phyloP scores from a whole-genome alignment of 1,284 basidiomycete genomes.

The Ustilago lituana region DNA sequence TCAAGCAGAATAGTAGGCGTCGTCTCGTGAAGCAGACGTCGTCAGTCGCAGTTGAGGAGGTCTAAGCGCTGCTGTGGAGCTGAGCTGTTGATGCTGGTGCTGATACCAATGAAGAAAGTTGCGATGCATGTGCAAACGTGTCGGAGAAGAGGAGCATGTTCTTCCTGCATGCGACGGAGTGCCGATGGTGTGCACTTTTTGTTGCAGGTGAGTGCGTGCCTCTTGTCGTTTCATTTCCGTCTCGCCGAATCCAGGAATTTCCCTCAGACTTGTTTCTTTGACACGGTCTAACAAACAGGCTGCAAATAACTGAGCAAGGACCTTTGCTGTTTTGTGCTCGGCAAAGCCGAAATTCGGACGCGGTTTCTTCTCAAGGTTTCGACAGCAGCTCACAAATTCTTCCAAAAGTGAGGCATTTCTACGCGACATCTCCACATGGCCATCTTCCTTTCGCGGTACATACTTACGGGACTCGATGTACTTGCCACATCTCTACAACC shows the following conservation, averaged over 20 bases:
- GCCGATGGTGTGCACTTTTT: not conserved
- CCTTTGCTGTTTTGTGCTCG: constrained; percentile 2
- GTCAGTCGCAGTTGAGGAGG: too few relatives aligned
- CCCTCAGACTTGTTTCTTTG: not conserved
- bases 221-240: not conserved
- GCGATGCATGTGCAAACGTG: too few relatives aligned
- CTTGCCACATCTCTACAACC: too few relatives aligned
- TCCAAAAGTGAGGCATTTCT: not conserved
- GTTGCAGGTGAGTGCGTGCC: not conserved
- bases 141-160: constrained; percentile 1
- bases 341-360: constrained; percentile 24
- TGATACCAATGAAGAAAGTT: not conserved
- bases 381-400: constrained; percentile 1
- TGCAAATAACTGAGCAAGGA: not conserved
- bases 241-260: constrained; percentile 1
- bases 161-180: constrained; percentile 1
- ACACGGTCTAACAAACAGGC: not conserved
- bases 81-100: constrained; percentile 1
- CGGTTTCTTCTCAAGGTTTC: constrained; percentile 28
- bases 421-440: constrained; percentile 26
- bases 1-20: too few relatives aligned
- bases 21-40: too few relatives aligned
- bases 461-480: constrained; percentile 8
- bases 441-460: too few relatives aligned
- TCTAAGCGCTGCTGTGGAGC: too few relatives aligned